Evolutionary conservation across 2,329 filamentous ascomycete species (phyloP).

Genomic region (Fusarium zealandicum): DNA sequence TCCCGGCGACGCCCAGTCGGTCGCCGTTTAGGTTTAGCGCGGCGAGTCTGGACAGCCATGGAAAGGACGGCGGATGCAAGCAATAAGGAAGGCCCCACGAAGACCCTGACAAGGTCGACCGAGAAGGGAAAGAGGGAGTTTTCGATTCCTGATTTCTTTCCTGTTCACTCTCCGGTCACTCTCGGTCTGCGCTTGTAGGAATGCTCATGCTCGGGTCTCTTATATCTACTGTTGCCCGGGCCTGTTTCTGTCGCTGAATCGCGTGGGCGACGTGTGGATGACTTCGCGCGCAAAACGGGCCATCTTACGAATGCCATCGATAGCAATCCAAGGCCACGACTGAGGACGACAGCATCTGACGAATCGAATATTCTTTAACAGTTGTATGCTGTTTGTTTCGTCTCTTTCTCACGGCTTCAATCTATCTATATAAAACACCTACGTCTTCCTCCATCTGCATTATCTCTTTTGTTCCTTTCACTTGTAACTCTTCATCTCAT

Average conservation of each 20-base stretch:
- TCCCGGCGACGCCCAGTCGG: conserved; percentile 27
- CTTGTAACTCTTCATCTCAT: background rate
- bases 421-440: conserved; percentile 1
- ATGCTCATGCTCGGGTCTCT: conserved; percentile 2
- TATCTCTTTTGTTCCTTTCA: background rate
- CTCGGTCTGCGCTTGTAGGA: conserved; percentile 5
- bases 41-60: conserved; percentile 1
- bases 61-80: conserved; percentile 9
- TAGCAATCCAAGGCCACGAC: background rate
- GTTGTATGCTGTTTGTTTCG: background rate
- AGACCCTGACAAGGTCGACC: conserved; percentile 40
- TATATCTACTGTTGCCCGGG: conserved; percentile 18
- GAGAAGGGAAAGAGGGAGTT: conserved; percentile 29
- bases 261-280: background rate
- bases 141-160: conserved; percentile 12
- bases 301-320: background rate
- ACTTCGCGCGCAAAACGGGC: background rate
- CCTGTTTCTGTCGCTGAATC: conserved; percentile 4
- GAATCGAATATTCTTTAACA: background rate
- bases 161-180: background rate
- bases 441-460: background rate
- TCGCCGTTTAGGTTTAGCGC: conserved; percentile 40
- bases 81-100: conserved; percentile 19
- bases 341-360: conserved; percentile 8
- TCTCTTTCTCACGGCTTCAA: background rate